phyloP scores from a whole-genome alignment of 768 basidiomycete genomes.

The Serendipita sp. region DNA sequence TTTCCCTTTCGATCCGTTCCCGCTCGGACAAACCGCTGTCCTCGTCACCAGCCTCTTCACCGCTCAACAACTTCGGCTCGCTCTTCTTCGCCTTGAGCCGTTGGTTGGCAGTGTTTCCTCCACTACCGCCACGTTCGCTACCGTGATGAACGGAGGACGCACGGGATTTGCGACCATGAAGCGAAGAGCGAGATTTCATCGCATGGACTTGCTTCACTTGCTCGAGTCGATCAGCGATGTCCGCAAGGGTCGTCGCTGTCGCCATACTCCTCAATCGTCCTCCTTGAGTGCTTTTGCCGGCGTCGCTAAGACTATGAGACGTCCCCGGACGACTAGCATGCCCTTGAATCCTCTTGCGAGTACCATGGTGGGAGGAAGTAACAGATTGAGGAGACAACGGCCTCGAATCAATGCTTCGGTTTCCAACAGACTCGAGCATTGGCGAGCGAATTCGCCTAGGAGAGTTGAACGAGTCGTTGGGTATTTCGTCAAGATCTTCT shows the following conservation, averaged over 20 bases:
- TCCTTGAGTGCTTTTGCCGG: conserved; percentile 22
- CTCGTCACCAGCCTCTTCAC: conserved; percentile 38
- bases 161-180: neutral
- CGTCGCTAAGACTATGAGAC: conserved; percentile 42
- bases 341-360: neutral
- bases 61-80: conserved; percentile 25
- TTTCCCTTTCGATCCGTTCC: neutral
- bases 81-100: conserved; percentile 15
- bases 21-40: conserved; percentile 27
- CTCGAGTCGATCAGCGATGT: conserved; percentile 17
- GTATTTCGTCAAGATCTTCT: conserved; percentile 7
- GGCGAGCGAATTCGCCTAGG: conserved; percentile 26
- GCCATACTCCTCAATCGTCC: conserved; percentile 46
- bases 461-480: conserved; percentile 39
- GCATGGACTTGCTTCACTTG: neutral
- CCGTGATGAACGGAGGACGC: neutral
- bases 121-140: neutral
- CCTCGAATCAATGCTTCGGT: conserved; percentile 15
- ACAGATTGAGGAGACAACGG: conserved; percentile 35
- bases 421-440: neutral
- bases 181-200: neutral
- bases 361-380: conserved; percentile 17
- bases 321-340: conserved; percentile 15
- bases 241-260: conserved; percentile 68
- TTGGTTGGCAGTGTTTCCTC: neutral